phyloP scores from a whole-genome alignment of 331 rosid species.

The Pyracantha coccinea region DNA sequence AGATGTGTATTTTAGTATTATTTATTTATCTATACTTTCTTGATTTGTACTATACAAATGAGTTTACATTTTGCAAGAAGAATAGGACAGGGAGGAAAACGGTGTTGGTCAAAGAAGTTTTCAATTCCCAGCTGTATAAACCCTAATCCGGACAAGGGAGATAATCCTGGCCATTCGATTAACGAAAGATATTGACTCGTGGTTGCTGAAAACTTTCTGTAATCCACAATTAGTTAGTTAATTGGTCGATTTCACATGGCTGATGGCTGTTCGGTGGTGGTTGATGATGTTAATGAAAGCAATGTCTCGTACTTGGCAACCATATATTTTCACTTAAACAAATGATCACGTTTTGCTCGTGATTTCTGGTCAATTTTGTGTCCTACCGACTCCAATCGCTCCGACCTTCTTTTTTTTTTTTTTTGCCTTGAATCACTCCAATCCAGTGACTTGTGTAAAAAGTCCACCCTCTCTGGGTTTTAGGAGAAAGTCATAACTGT shows the following conservation, averaged over 20 bases:
- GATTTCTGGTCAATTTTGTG: background rate
- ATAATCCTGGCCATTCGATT: background rate
- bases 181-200: background rate
- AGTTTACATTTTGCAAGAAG: background rate
- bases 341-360: background rate
- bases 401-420: too few species aligned
- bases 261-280: too few species aligned
- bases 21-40: too few species aligned
- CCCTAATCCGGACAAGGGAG: background rate
- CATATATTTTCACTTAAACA: background rate
- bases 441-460: background rate
- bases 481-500: too few species aligned
- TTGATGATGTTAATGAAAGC: background rate
- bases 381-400: too few species aligned
- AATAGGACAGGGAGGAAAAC: background rate
- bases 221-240: background rate
- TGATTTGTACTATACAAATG: background rate
- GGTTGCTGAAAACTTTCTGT: background rate
- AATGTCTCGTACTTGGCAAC: background rate
- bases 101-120: background rate
- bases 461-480: background rate
- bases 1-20: too few species aligned
- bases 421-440: too few species aligned
- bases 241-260: background rate
- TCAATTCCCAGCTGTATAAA: slow-evolving; percentile 5